Base-by-base conservation (phyloP, 2,329 filamentous ascomycete genomes). In the Tolypocladium sp. region DNA sequence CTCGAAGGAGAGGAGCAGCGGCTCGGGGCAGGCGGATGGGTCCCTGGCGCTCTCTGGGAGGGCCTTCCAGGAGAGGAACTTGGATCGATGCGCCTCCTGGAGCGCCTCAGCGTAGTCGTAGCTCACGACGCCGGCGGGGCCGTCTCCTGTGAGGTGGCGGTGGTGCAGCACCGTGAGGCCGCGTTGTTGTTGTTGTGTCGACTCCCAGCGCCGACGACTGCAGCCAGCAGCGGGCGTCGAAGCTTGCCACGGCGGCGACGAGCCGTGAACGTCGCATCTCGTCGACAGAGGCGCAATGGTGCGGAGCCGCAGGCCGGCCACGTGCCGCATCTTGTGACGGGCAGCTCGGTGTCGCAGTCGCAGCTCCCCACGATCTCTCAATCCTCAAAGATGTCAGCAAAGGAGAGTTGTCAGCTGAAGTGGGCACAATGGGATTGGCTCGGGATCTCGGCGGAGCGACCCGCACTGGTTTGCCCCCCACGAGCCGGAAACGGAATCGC, bases 1-100 rank as follows among this genome's bases (percentile, higher is more conserved):
- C 58, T 90, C 87, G 73, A 96, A 94, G 63, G 91, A 92, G 63
- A 97, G 79, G 63, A 97, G 79, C 38, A 84, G 85, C 33, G 91
- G 90, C 17, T 79, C 76, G 1, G 88, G 88, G 10, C 81, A 72
- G 5, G 75, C 63, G 1, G 71, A 2, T 15, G 56, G 52, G 25
- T 51, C 33, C n/a, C 53, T 56, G 27, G 64, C 41, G 38, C 62
- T 56, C 22, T 66, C 56, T 25, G 65, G 30, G 54, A 66, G 58
- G 60, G 63, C 64, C 55, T 75, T 76, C 69, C 71, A 75, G n/a
- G 63, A 62, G 33, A 77, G 67, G 42, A 75, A 68, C 1, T 38
- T 56, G 20, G 67, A 63, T 40, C 74, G 74, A 49, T 73, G 64
- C 54, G 65, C 58, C 55, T 76, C 73, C 58, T 75, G 73, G 25